Conservation (phyloP, 2,329 filamentous ascomycete genomes). For the Rutstroemia sydowiana region DNA sequence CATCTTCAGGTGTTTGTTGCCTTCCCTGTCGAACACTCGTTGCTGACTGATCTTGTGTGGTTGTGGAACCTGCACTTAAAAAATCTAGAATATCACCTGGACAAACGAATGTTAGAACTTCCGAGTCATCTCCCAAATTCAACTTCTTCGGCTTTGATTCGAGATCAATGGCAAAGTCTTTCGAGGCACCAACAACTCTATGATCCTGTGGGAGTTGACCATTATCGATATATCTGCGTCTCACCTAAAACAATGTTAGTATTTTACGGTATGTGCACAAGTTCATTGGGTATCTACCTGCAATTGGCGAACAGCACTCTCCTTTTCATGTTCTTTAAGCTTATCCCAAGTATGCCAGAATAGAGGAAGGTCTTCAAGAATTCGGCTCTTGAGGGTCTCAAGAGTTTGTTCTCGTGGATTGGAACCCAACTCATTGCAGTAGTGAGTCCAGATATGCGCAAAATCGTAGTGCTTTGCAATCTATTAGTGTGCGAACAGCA, state of each 20-base stretch:
- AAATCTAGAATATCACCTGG: too few species aligned
- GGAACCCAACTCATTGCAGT: neutral
- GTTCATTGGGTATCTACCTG: neutral
- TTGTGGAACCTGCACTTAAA: neutral
- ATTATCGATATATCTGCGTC: neutral
- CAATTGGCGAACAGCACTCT: neutral
- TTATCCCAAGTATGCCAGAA: neutral
- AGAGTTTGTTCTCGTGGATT: neutral
- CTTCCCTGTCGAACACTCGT: too few species aligned
- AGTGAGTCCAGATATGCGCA: neutral
- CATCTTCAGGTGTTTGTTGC: too few species aligned
- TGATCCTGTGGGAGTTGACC: neutral
- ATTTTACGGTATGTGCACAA: neutral
- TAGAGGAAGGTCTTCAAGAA: neutral
- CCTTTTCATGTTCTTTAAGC: neutral
- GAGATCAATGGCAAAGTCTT: neutral
- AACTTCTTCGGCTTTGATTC: neutral
- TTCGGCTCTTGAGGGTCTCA: neutral
- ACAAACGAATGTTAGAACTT: too few species aligned
- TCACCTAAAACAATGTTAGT: neutral
- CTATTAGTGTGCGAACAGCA: too few species aligned
- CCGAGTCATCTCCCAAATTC: too few species aligned
- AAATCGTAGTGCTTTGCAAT: constrained; percentile 1
- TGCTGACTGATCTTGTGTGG: neutral
- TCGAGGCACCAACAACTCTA: neutral